Percentiles rank a stretch among this genome's conserved stretches.
phyloP scores from a whole-genome alignment of 2,329 filamentous ascomycete species.

The Fusarium decemcellulare region DNA sequence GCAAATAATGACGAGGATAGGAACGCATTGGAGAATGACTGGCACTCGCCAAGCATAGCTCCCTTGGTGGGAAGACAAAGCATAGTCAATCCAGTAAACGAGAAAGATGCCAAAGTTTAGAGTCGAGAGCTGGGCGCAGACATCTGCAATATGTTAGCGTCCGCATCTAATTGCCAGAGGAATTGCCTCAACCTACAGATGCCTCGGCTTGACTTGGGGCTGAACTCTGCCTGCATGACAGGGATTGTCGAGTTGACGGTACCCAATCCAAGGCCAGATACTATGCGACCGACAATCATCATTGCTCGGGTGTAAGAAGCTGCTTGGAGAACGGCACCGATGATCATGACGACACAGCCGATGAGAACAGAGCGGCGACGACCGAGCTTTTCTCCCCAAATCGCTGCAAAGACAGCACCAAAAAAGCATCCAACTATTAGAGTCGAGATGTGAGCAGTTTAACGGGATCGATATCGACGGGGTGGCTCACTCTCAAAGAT shows the following conservation, averaged over 20 bases:
- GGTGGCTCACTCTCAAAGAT: conserved; percentile 60
- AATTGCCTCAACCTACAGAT: conserved; percentile 39
- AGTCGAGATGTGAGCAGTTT: background rate
- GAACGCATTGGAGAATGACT: conserved; percentile 58
- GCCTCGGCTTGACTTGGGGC: conserved; percentile 55
- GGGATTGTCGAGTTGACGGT: conserved; percentile 61
- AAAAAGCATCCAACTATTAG: conserved; percentile 48
- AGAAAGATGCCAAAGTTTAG: conserved; percentile 62
- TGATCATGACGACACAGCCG: conserved; percentile 59
- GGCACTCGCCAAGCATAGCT: conserved; percentile 59
- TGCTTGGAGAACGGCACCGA: conserved; percentile 61
- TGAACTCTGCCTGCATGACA: conserved; percentile 60
- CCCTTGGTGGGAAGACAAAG: conserved; percentile 48
- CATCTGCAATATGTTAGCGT: conserved; percentile 44
- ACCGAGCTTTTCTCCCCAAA: conserved; percentile 61
- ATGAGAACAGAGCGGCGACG: conserved; percentile 58
- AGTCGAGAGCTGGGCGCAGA: conserved; percentile 62
- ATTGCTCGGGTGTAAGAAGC: conserved; percentile 59
- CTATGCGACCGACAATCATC: conserved; percentile 61
- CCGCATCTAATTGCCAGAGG: background rate
- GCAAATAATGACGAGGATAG: conserved; percentile 56
- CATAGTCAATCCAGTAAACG: conserved; percentile 63
- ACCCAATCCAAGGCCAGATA: conserved; percentile 63
- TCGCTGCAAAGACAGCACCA: conserved; percentile 47
- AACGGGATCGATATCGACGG: no score